Base-by-base conservation (phyloP, 2,329 filamentous ascomycete species). In the Purpureocillium lavendulum region DNA sequence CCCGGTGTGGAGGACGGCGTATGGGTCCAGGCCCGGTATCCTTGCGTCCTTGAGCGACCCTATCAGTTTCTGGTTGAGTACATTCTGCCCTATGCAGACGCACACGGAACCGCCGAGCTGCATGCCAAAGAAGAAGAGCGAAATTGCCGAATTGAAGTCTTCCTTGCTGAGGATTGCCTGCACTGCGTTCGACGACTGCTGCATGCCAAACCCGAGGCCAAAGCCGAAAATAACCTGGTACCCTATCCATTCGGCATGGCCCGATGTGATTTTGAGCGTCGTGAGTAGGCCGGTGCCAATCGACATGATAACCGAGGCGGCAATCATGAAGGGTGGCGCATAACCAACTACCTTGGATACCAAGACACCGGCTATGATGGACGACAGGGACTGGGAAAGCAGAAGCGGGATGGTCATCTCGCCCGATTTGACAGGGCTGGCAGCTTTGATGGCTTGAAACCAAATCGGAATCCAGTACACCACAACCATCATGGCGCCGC, bases 1-100 rank as follows among this genome's bases (percentile, higher is more conserved):
- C 11, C 61, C 63, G 2, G 50, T 43, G 1, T 17, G 41, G 4
- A 59, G 35, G 2, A 65, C 47, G 2, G 41, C 28, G 2, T 35
- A 7, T 3, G 57, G 48, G 35, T 61, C 45, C 16, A 65, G 33
- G 0, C 30, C 40, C 0, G 62, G 63, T 9, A 59, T 44, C 3
- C 44, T 44, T 4, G 70, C 41, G n/a, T 63, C 53, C 4, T 50
- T 40, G 4, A 64, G 48, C 0, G 74, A 56, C n/a, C 56, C 47
- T 41, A 69, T 69, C 28, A 60, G 61, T 46, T 64, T 53, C 38
- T 56, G 58, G 43, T 62, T 58, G 44, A 73, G 72, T 7, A 73
- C 58, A 36, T 62, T 65, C 42, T 73, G 61, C 0, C 57, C 70
- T 14, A 70, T 57, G 2, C 64, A 62, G 15, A 73, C 17, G 43